A percentile compares a stretch with the other conserved stretches of the same genome.
phyloP scores from a whole-genome alignment of 2,329 filamentous ascomycete species.

The Sphaerulina populicola region DNA sequence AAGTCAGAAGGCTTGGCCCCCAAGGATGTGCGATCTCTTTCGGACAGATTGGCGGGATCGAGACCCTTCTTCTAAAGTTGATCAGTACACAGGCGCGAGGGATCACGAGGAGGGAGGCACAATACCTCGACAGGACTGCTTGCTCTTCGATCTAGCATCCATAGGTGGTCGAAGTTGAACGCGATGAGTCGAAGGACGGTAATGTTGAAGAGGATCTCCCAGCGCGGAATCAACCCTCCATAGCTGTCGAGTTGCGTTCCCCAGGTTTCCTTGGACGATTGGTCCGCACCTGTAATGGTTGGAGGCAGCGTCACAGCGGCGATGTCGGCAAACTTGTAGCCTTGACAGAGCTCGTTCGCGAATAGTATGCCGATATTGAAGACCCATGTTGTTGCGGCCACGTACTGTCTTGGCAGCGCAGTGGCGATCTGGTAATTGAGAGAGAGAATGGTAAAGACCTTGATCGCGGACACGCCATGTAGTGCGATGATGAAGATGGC shows the following conservation, averaged over 20 bases:
- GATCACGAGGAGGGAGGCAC: constrained; percentile 11
- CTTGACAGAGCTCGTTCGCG: constrained; percentile 73
- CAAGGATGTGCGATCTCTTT: constrained; percentile 73
- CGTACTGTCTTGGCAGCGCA: constrained; percentile 56
- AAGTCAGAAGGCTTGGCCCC: constrained; percentile 66
- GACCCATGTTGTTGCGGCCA: constrained; percentile 73
- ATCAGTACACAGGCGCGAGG: constrained; percentile 45
- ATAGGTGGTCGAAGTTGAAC: constrained; percentile 96
- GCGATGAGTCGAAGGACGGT: constrained; percentile 87
- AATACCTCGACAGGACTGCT: constrained; percentile 73
- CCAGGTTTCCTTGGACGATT: constrained; percentile 41
- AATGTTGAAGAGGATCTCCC: constrained; percentile 97
- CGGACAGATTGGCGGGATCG: constrained; percentile 76
- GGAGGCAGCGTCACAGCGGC: constrained; percentile 45
- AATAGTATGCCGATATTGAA: constrained; percentile 85
- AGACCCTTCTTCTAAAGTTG: constrained; percentile 90
- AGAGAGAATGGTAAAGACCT: constrained; percentile 71
- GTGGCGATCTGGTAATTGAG: constrained; percentile 75
- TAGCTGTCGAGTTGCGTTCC: constrained; percentile 67
- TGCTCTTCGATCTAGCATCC: constrained; percentile 62
- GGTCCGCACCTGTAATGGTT: constrained; percentile 34
- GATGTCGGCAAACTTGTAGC: constrained; percentile 64
- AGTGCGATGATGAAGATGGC: constrained; percentile 67
- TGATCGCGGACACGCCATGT: constrained; percentile 77
- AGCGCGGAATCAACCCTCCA: constrained; percentile 75